These are phyloP conservation scores for Monosporozyma servazzii DNA, from an alignment of 805 yeast species.

Conservation along the genomic window DNA sequence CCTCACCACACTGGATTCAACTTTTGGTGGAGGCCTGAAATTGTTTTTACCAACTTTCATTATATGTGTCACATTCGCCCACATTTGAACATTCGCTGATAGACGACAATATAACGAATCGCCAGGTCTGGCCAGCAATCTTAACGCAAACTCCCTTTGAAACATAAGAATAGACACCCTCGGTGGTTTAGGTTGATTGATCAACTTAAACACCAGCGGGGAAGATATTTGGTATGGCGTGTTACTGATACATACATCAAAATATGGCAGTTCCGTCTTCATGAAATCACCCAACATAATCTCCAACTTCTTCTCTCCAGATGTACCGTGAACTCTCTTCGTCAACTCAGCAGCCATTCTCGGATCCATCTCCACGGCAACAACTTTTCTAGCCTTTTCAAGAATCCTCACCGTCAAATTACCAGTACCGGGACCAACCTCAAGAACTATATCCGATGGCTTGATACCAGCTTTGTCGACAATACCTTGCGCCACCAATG, in stretches of 20 bases:
- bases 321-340: slow-evolving; percentile 96
- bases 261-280: slow-evolving; percentile 89
- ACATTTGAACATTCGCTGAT: slow-evolving; percentile 96
- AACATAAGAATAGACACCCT: slow-evolving; percentile 93
- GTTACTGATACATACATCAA: slow-evolving; percentile 91
- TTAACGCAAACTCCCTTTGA: slow-evolving; percentile 92
- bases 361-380: slow-evolving; percentile 98
- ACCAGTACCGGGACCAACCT: slow-evolving; percentile 99
- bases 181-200: slow-evolving; percentile 89
- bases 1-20: slow-evolving; percentile 91
- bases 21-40: slow-evolving; percentile 97
- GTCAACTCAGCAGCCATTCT: slow-evolving; percentile 98
- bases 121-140: slow-evolving; percentile 94
- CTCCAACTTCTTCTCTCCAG: slow-evolving; percentile 83
- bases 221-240: slow-evolving; percentile 98
- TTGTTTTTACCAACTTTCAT: slow-evolving; percentile 98
- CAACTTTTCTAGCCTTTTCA: slow-evolving; percentile 87
- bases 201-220: slow-evolving; percentile 85
- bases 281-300: slow-evolving; percentile 91
- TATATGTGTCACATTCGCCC: slow-evolving; percentile 98
- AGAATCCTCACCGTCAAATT: slow-evolving; percentile 86
- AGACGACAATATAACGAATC: slow-evolving; percentile 85
- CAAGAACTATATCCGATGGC: slow-evolving; percentile 87
- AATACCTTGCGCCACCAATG: slow-evolving; percentile 94
- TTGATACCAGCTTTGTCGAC: slow-evolving; percentile 91